A percentile compares a stretch with the other conserved stretches of the same genome.
These are phyloP conservation scores for Pholiota conissans DNA, from an alignment of 768 basidiomycete genomes.

Conservation along the genomic window DNA sequence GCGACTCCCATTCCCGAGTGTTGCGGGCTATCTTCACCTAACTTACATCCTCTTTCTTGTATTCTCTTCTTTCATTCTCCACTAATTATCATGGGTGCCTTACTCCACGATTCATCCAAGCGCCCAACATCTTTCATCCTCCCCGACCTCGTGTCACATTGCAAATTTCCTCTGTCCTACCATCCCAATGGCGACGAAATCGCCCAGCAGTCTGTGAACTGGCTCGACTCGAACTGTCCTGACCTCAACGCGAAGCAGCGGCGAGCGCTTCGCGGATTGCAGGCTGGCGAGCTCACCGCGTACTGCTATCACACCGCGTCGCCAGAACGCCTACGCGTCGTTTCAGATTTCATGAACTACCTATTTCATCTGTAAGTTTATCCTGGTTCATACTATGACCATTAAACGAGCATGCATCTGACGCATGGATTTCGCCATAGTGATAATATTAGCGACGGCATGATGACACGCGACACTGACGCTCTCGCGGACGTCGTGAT, in stretches of 20 bases:
- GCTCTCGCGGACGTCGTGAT: slow-evolving; percentile 65
- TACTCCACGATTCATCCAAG: not conserved
- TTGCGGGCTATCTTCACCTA: not conserved
- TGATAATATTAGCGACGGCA: slow-evolving; percentile 79
- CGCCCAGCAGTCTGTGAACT: slow-evolving; percentile 46
- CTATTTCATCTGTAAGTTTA: slow-evolving; percentile 50
- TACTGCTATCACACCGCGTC: slow-evolving; percentile 60
- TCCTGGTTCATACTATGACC: slow-evolving; percentile 6
- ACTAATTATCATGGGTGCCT: slow-evolving; percentile 4
- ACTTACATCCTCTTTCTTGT: slow-evolving; percentile 1
- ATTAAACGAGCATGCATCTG: slow-evolving; percentile 12
- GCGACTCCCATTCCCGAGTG: not conserved
- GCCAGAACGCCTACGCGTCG: slow-evolving; percentile 58
- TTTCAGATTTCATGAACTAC: slow-evolving; percentile 69
- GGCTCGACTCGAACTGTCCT: slow-evolving; percentile 50
- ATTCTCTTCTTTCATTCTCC: slow-evolving; percentile 4
- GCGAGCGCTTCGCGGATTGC: slow-evolving; percentile 53
- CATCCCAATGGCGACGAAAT: slow-evolving; percentile 45
- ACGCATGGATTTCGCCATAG: slow-evolving; percentile 24
- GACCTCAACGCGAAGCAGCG: slow-evolving; percentile 44
- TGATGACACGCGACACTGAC: slow-evolving; percentile 64
- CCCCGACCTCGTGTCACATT: slow-evolving; percentile 56
- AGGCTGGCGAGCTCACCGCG: slow-evolving; percentile 67
- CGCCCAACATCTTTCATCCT: slow-evolving; percentile 43
- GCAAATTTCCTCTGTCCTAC: slow-evolving; percentile 44